A percentile compares a stretch with the other conserved stretches of the same genome.
These are phyloP conservation scores for Mucor irregularis DNA, from an alignment of 371 early-diverging fungal genomes.

Conservation along the genomic window DNA sequence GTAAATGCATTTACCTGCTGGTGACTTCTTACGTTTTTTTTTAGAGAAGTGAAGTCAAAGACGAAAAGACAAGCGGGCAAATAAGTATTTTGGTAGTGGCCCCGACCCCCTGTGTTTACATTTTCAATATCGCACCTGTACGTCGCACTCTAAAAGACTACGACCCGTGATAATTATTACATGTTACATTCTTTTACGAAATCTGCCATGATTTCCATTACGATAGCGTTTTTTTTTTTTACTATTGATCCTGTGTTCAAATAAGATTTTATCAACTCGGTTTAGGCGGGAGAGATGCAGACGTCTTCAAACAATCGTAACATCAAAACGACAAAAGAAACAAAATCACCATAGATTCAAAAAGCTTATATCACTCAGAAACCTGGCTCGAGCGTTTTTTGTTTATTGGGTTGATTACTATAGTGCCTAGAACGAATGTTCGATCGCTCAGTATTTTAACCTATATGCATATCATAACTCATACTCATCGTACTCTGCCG, in stretches of 20 bases:
- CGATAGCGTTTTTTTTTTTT: slow-evolving; percentile 14
- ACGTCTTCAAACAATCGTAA: too few relatives aligned
- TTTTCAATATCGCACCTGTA: slow-evolving; percentile 15
- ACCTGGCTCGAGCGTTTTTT: slow-evolving; percentile 25
- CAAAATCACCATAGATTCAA: too few relatives aligned
- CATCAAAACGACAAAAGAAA: background rate
- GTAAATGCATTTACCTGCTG: too few relatives aligned
- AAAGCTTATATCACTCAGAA: background rate
- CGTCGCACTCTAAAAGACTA: slow-evolving; percentile 14
- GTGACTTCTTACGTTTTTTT: background rate
- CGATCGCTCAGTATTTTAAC: too few relatives aligned
- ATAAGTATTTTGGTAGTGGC: too few relatives aligned
- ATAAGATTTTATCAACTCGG: background rate
- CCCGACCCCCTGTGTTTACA: slow-evolving; percentile 20
- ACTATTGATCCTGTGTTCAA: slow-evolving; percentile 14
- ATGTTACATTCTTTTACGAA: slow-evolving; percentile 20
- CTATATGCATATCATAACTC: too few relatives aligned
- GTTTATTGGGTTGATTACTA: slow-evolving; percentile 14
- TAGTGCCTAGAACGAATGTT: slow-evolving; percentile 3
- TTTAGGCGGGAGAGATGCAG: background rate
- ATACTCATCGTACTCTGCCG: too few relatives aligned
- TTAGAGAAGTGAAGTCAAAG: background rate
- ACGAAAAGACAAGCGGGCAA: background rate
- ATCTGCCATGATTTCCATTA: slow-evolving; percentile 19
- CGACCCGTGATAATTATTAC: slow-evolving; percentile 22